Evolutionary conservation across 106 monocot genomes (phyloP), one percentile per base, ranked within the genome.

Genomic region (Agapanthus africanus): DNA sequence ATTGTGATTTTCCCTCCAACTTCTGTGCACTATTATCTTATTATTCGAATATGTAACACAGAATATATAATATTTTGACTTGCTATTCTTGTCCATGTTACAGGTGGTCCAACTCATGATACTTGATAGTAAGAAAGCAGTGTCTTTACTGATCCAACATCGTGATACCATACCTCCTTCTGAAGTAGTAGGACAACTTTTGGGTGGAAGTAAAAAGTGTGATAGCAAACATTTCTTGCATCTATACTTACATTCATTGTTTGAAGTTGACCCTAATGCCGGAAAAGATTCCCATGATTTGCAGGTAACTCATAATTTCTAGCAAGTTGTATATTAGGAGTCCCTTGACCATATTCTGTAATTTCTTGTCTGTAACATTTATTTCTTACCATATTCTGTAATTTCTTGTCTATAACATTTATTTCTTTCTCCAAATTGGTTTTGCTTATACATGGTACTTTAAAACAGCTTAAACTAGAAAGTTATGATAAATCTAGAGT

Each of bases 201-300:
- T 86, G 67, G 42, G 54, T 67, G 50, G 78, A 57, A 77, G 59
- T 66, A 77, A 78, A 65, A 84, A 82, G 59, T 81, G 77, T 65
- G 83, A 97, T 57, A 75, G 64, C 19, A 91, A 79, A 78, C 77
- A 79, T 54, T 84, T 91, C 54, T 71, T 85, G 63, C 80, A 97
- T 75, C 61, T 77, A 15, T 92, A 97, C 75, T 77, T 97, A 57
- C 92, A 92, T 82, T 80, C 89, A 66, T 74, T 97, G 16, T 92
- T 92, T 80, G 89, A 92, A 72, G 66, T 74, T 56, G 89, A 92
- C 54, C 54, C 78, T 37, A 73, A 89, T 85, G 89, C 84, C 28
- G 97, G 87, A 74, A 86, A 80, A 71, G 97, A 97, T 11, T 97
- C 77, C 74, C 91, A 92, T 84, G 97, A 97, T 83, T 70, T 92